Base-by-base conservation (phyloP, 805 yeast genomes). In the Nakazawaea ambrosiae region DNA sequence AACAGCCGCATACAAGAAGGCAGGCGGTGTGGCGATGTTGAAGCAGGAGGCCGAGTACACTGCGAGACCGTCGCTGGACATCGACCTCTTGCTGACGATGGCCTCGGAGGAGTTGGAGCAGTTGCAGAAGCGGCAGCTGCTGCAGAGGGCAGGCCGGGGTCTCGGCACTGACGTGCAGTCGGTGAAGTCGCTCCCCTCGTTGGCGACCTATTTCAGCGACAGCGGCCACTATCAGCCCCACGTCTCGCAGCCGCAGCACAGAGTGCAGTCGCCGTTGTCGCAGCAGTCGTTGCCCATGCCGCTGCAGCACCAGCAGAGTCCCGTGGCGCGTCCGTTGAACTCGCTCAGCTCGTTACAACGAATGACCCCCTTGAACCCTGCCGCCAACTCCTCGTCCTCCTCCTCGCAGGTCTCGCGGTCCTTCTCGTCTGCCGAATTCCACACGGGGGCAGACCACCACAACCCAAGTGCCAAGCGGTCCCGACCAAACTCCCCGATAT, bases 101-200 rank as follows among this genome's bases (percentile, higher is more conserved):
- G 78, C 79, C 4, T 63, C 74, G 3, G 75, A 72, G 49, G 79
- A 73, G 50, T 58, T 73, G 40, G 63, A 63, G 38, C 61, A 63
- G 41, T 45, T 73, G 42, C 65, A 65, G 44, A 43, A 50, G 25
- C 51, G 48, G 40, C 45, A 50, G 29, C 34, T 35, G 17, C 45
- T 27, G 18, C 17, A 14, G 19, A 8, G 19, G 12, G 11, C 5
- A 5, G 10, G 10, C 10, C 10, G 7, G 10, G 24, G 10, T 8
- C 18, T 14, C 10, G 22, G 47, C 46, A 10, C 47, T 23, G 47
- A 48, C 33, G 33, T 57, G 16, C 61, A 55, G 34, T 63, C 65
- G 45, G 67, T 70, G n/a, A 71, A 67, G 49, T 70, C 76, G 6
- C 57, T 73, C 24, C 79, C 78, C 10, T 68, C 75, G 15, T 57